A percentile compares a stretch with the other conserved stretches of the same genome.
phyloP scores from a whole-genome alignment of 306 rosid genomes.

The Vigna mungo region DNA sequence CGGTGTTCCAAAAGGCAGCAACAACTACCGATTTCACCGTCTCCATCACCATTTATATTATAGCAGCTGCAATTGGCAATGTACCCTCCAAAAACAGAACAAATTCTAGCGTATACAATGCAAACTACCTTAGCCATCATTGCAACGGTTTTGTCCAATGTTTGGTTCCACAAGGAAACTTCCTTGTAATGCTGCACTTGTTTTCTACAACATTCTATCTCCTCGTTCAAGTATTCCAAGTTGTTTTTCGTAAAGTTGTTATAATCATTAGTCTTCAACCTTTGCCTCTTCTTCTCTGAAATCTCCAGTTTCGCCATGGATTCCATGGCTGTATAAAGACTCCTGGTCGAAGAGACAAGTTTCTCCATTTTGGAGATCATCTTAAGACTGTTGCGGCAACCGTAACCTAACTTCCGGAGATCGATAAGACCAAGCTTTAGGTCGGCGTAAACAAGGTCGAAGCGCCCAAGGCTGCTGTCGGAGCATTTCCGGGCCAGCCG shows the following conservation, averaged over 20 bases:
- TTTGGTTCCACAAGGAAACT: slow-evolving; percentile 67
- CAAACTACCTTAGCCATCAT: slow-evolving; percentile 63
- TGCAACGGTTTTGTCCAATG: slow-evolving; percentile 58
- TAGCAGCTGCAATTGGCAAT: slow-evolving; percentile 8
- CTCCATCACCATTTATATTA: no score
- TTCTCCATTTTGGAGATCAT: slow-evolving; percentile 57
- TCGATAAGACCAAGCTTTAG: slow-evolving; percentile 56
- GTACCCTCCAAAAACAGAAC: slow-evolving; percentile 54
- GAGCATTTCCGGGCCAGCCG: slow-evolving; percentile 56
- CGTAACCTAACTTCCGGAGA: slow-evolving; percentile 40
- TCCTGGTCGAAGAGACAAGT: slow-evolving; percentile 35
- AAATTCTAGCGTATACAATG: slow-evolving; percentile 61
- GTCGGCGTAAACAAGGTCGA: slow-evolving; percentile 51
- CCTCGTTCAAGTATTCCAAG: slow-evolving; percentile 42
- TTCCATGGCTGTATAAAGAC: slow-evolving; percentile 54
- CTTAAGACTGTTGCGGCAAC: neutral
- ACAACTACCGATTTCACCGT: neutral
- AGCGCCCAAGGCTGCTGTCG: slow-evolving; percentile 43
- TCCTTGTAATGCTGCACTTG: slow-evolving; percentile 61
- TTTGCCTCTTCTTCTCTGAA: slow-evolving; percentile 49
- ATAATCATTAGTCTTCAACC: slow-evolving; percentile 24
- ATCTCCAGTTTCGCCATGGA: slow-evolving; percentile 49
- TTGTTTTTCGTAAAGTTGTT: slow-evolving; percentile 25
- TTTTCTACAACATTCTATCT: slow-evolving; percentile 47
- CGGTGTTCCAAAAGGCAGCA: slow-evolving; percentile 48